Evolutionary conservation across 352 stramenopile species (phyloP), one percentile per base, ranked within the genome.

Genomic region (Phytophthora sojae): DNA sequence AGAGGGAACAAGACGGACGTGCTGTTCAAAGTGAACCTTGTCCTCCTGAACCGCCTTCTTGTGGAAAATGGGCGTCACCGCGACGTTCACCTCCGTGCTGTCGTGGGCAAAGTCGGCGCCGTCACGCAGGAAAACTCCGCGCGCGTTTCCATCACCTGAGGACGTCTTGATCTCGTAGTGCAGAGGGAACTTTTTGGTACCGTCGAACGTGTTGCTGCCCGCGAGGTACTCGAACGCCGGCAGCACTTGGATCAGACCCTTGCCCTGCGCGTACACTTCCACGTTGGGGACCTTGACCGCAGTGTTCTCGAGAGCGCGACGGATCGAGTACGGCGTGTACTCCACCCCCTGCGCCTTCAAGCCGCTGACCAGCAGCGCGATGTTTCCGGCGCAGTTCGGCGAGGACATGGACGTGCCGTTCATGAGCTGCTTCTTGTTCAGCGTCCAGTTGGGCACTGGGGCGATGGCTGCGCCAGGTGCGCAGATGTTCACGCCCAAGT

Each of bases 321-420:
- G 89, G 30, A 99, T 89, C 57, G 92, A 95, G 67, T 88, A 88
- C 42, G 94, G 93, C 50, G 92, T 96, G 71, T 96, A 97, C 47
- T 73, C 73, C 23, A 98, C 83, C 6, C 76, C 56, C 39, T 84
- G 70, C n/a, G 73, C 78, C 75, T 98, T 98, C 66, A 97, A 82
- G 11, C 82, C 97, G 57, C 88, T 97, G 47, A 99, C 78, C 5
- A 99, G 75, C 25, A 99, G 85, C 47, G 95, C 96, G 14, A 99
- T 84, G 77, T 95, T 97, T 44, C 97, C 97, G 21, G 90, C 89
- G 32, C 88, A 97, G 81, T 99, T 98, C 0, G 97, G 97, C 30
- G 89, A 98, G 21, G 88, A 92, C 97, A 99, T 99, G 63, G 89
- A 98, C 30, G 97, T 99, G 39, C 97, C 97, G 75, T 99, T 98